Evolutionary conservation across 2,329 filamentous ascomycete genomes (phyloP).

Genomic region (Falciphora oryzae): DNA sequence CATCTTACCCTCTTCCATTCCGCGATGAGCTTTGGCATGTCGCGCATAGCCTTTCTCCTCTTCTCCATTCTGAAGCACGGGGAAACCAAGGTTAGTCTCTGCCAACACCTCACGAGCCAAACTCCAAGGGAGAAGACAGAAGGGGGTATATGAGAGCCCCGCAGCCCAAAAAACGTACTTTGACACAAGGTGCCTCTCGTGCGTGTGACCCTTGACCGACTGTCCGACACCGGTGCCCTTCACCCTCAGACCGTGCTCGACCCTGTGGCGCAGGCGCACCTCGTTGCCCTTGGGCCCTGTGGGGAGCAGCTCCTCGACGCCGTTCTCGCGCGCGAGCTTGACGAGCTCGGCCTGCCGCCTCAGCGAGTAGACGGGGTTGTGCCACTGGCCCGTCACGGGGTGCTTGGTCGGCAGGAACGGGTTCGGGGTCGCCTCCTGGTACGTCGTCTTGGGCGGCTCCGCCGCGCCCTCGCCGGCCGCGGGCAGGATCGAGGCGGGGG

Average conservation of each 20-base stretch:
- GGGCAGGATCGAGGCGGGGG: slow-evolving; percentile 59
- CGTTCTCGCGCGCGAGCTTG: slow-evolving; percentile 73
- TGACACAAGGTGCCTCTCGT: slow-evolving; percentile 79
- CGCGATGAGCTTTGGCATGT: slow-evolving; percentile 88
- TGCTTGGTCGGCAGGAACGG: slow-evolving; percentile 80
- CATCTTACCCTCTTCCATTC: slow-evolving; percentile 82
- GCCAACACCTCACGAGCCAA: background rate
- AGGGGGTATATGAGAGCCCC: background rate
- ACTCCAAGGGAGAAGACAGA: background rate
- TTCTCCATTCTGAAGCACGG: slow-evolving; percentile 64
- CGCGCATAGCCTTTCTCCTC: slow-evolving; percentile 85
- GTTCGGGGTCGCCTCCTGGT: slow-evolving; percentile 57
- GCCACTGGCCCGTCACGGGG: slow-evolving; percentile 73
- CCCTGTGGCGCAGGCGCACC: slow-evolving; percentile 61
- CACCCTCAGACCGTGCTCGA: slow-evolving; percentile 75
- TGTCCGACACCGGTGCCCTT: slow-evolving; percentile 92
- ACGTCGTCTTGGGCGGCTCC: slow-evolving; percentile 36
- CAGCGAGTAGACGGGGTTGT: slow-evolving; percentile 75
- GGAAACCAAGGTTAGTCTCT: slow-evolving; percentile 6
- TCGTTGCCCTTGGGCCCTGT: slow-evolving; percentile 70
- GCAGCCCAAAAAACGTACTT: slow-evolving; percentile 44
- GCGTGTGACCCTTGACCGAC: slow-evolving; percentile 89
- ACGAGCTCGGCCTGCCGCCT: slow-evolving; percentile 86
- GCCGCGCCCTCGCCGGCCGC: slow-evolving; percentile 33
- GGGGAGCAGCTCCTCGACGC: slow-evolving; percentile 76